A percentile compares a stretch with the other conserved stretches of the same genome.
These are phyloP conservation scores for Leccinum truebloodii DNA, from an alignment of 768 basidiomycete genomes.

Conservation along the genomic window DNA sequence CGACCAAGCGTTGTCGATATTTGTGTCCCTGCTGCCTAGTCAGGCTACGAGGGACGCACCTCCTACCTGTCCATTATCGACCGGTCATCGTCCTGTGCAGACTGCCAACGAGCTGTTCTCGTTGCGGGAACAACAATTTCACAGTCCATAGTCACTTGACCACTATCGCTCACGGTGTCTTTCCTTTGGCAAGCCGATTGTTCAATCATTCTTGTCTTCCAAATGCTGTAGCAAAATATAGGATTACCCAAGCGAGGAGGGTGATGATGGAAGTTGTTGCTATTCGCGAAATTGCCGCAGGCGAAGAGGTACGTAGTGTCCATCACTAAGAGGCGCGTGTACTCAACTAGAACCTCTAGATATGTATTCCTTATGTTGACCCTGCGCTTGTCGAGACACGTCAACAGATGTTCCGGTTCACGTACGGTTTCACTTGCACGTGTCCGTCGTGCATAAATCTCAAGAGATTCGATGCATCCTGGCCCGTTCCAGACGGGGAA, in stretches of 20 bases:
- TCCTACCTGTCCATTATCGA: slow-evolving; percentile 35
- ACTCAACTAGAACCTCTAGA: slow-evolving; percentile 39
- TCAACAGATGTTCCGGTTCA: slow-evolving; percentile 54
- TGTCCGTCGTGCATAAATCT: slow-evolving; percentile 60
- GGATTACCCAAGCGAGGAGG: slow-evolving; percentile 37
- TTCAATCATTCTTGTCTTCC: slow-evolving; percentile 86
- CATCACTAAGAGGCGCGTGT: neutral
- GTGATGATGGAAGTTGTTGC: slow-evolving; percentile 67
- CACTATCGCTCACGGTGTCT: slow-evolving; percentile 72
- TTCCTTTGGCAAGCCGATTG: slow-evolving; percentile 72
- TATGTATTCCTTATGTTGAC: slow-evolving; percentile 76
- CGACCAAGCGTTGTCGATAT: slow-evolving; percentile 33
- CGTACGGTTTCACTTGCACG: slow-evolving; percentile 68
- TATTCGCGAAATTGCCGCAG: slow-evolving; percentile 52
- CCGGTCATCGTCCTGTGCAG: slow-evolving; percentile 29
- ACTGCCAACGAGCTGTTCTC: slow-evolving; percentile 40
- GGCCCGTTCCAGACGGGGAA: slow-evolving; percentile 36
- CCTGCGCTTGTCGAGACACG: slow-evolving; percentile 69
- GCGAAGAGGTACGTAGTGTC: slow-evolving; percentile 58
- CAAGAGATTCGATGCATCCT: slow-evolving; percentile 38
- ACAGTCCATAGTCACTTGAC: slow-evolving; percentile 71
- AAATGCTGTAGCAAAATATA: slow-evolving; percentile 67
- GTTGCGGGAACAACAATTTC: slow-evolving; percentile 85
- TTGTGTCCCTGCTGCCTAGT: slow-evolving; percentile 49
- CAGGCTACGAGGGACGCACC: slow-evolving; percentile 30